Evolutionary conservation across 1,284 basidiomycete genomes (phyloP).

Genomic region (Marasmius tenuissimus): DNA sequence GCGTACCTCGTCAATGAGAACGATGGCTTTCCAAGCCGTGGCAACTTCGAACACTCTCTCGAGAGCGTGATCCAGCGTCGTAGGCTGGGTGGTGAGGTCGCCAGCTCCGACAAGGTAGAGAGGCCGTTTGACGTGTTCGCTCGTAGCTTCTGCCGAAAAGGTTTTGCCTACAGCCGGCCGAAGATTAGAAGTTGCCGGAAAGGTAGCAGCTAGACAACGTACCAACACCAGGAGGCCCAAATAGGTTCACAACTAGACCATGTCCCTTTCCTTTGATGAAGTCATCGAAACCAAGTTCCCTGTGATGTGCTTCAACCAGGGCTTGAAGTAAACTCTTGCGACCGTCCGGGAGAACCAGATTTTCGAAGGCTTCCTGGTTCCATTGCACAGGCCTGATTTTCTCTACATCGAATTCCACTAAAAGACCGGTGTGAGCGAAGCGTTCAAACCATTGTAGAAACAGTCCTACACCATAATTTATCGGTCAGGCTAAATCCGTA

Average conservation of each 20-base stretch:
- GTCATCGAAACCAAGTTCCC: constrained; percentile 54
- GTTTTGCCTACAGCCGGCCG: constrained; percentile 36
- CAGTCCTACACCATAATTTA: constrained; percentile 55
- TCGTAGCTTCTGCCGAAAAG: constrained; percentile 60
- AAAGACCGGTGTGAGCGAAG: background rate
- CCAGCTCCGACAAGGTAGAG: constrained; percentile 60
- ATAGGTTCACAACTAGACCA: constrained; percentile 59
- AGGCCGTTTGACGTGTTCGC: constrained; percentile 57
- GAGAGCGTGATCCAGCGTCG: constrained; percentile 39
- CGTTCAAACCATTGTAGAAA: background rate
- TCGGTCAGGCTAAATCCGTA: constrained; percentile 60
- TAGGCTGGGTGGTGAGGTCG: constrained; percentile 53
- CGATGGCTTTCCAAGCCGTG: constrained; percentile 62
- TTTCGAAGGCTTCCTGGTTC: constrained; percentile 57
- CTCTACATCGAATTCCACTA: constrained; percentile 58
- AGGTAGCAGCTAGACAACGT: constrained; percentile 28
- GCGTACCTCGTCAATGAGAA: constrained; percentile 57
- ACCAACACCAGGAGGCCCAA: constrained; percentile 62
- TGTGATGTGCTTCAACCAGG: constrained; percentile 56
- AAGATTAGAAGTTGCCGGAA: background rate
- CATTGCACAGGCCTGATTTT: constrained; percentile 50
- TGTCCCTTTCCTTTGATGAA: constrained; percentile 64
- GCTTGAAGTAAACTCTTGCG: constrained; percentile 56
- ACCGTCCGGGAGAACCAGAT: constrained; percentile 52
- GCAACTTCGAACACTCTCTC: constrained; percentile 52